phyloP scores from a whole-genome alignment of 2,329 filamentous ascomycete genomes.

The Pseudocercospora ulei region DNA sequence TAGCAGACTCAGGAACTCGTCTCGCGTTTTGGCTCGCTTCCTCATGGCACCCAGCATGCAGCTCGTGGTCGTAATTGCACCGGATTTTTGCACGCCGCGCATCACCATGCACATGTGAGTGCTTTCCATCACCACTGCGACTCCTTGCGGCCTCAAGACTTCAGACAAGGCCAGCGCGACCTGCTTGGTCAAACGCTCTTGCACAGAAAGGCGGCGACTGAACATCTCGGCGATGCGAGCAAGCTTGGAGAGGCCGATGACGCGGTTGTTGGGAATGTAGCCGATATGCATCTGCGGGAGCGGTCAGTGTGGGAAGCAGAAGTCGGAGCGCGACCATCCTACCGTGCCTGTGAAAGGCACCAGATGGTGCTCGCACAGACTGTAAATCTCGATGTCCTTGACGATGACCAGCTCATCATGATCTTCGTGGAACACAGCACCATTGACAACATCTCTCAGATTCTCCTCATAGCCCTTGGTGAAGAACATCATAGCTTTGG shows the following conservation, averaged over 20 bases:
- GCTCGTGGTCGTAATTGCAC: conserved; percentile 79
- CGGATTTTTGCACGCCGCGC: conserved; percentile 92
- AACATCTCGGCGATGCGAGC: conserved; percentile 97
- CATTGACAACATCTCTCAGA: conserved; percentile 79
- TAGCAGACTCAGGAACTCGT: conserved; percentile 79
- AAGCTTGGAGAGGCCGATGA: conserved; percentile 91
- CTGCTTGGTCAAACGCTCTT: conserved; percentile 92
- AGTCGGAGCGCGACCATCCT: conserved; percentile 18
- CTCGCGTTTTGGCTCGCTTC: conserved; percentile 80
- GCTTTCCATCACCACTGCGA: conserved; percentile 95
- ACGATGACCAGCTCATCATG: conserved; percentile 97
- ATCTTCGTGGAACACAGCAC: conserved; percentile 89
- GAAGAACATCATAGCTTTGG: conserved; percentile 89
- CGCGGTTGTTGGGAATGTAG: conserved; percentile 83
- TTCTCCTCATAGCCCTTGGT: conserved; percentile 97
- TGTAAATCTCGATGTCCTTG: conserved; percentile 93
- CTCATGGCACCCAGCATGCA: conserved; percentile 97
- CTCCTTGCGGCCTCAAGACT: conserved; percentile 83
- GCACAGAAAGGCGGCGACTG: conserved; percentile 81
- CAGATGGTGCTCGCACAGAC: conserved; percentile 91
- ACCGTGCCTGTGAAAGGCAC: conserved; percentile 95
- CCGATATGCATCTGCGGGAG: conserved; percentile 86
- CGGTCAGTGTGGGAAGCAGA: neutral
- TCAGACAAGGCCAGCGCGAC: conserved; percentile 90
- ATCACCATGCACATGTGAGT: conserved; percentile 98